phyloP scores from a whole-genome alignment of 2,329 filamentous ascomycete genomes.

The Colletotrichum brevisporum region DNA sequence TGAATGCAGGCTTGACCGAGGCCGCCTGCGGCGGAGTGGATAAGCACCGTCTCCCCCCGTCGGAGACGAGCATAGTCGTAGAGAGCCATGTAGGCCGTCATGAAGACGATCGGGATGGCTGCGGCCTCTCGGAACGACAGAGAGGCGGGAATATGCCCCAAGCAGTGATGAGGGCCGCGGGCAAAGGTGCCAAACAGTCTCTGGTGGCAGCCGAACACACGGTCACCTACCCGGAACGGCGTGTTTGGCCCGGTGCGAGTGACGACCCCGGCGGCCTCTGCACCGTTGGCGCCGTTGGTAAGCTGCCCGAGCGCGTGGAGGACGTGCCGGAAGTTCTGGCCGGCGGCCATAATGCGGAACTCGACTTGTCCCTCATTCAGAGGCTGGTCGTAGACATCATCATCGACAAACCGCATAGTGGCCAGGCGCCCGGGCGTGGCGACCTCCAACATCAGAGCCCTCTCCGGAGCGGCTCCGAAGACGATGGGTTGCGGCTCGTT shows the following conservation, averaged over 20 bases:
- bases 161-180: conserved; percentile 37
- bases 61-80: conserved; percentile 48
- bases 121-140: conserved; percentile 54
- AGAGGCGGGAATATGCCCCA: conserved; percentile 51
- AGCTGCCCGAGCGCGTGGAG: conserved; percentile 46
- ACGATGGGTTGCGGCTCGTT: neutral
- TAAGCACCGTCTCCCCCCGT: conserved; percentile 49
- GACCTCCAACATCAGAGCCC: conserved; percentile 14
- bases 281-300: conserved; percentile 42
- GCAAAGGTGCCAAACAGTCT: conserved; percentile 41
- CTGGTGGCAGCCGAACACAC: conserved; percentile 41
- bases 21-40: conserved; percentile 55
- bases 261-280: conserved; percentile 51
- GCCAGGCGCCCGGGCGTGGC: neutral
- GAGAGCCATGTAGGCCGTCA: conserved; percentile 51
- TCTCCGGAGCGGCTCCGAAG: conserved; percentile 2
- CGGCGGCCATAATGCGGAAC: conserved; percentile 45
- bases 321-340: conserved; percentile 46
- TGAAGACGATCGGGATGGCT: conserved; percentile 51
- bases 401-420: conserved; percentile 6
- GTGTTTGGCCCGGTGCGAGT: conserved; percentile 48
- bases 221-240: conserved; percentile 49
- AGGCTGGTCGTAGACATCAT: neutral
- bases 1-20: conserved; percentile 57
- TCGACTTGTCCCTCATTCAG: conserved; percentile 42